Evolutionary conservation across 306 rosid species (phyloP).

Genomic region (Pachyrhizus erosus): DNA sequence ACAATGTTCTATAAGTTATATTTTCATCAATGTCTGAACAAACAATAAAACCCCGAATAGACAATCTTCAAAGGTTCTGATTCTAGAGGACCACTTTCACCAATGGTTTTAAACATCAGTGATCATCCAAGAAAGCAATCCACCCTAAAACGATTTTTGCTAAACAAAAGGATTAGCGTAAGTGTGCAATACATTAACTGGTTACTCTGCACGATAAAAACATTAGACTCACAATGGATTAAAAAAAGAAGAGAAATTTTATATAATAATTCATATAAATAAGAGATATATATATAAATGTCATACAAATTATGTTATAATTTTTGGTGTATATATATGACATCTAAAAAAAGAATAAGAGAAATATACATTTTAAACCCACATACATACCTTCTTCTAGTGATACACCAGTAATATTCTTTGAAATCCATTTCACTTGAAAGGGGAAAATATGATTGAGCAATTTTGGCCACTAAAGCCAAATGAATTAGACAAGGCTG

Average conservation of each 20-base stretch:
- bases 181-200: slow-evolving; percentile 33
- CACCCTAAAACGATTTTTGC: background rate
- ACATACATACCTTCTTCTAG: slow-evolving; percentile 55
- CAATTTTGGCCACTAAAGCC: slow-evolving; percentile 98
- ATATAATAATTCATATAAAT: too few relatives aligned
- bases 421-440: slow-evolving; percentile 48
- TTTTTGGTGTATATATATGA: background rate
- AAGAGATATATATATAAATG: background rate
- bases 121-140: slow-evolving; percentile 43
- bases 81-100: slow-evolving; percentile 10
- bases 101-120: slow-evolving; percentile 25
- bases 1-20: slow-evolving; percentile 1
- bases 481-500: slow-evolving; percentile 84
- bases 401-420: slow-evolving; percentile 43
- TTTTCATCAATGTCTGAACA: background rate
- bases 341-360: background rate
- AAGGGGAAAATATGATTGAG: slow-evolving; percentile 84
- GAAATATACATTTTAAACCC: background rate
- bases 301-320: background rate
- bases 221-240: background rate
- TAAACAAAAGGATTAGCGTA: too few relatives aligned
- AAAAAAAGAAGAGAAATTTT: background rate
- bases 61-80: slow-evolving; percentile 32
- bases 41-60: background rate
- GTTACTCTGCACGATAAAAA: slow-evolving; percentile 32